A percentile compares a stretch with the other conserved stretches of the same genome.
Conservation (phyloP, 2,329 filamentous ascomycete species). For the Grosmannia clavigera region DNA sequence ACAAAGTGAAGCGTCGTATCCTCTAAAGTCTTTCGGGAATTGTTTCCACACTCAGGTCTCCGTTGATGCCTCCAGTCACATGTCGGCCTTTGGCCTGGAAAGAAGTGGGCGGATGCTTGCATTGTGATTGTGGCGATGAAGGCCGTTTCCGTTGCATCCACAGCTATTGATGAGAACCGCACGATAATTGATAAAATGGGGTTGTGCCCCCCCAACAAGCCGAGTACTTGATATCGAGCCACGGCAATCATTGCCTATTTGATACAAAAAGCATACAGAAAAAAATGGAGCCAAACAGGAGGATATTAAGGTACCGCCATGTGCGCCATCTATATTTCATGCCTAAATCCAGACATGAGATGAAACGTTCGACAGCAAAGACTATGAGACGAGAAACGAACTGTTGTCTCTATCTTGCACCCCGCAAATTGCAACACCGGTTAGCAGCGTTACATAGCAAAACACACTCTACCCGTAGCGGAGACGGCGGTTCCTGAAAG, state of each 20-base stretch:
- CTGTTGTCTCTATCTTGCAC: neutral
- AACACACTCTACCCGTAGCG: neutral
- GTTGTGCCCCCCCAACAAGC: neutral
- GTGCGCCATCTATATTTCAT: neutral
- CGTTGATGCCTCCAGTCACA: neutral
- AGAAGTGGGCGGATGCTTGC: neutral
- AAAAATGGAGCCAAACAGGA: neutral
- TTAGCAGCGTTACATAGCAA: neutral
- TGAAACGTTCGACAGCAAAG: neutral
- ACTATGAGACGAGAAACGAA: neutral
- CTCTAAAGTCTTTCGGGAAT: neutral
- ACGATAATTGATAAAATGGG: neutral
- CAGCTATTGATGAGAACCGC: neutral
- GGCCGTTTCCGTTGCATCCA: neutral
- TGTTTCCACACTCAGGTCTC: neutral
- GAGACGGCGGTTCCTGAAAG: neutral
- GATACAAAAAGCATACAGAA: neutral
- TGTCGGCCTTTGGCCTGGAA: neutral
- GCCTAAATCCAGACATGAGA: neutral
- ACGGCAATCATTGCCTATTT: neutral
- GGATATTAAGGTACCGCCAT: neutral
- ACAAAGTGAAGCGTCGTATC: neutral
- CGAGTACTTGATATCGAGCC: neutral
- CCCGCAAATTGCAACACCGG: constrained; percentile 2
- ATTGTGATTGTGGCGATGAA: neutral